phyloP scores from a whole-genome alignment of 2,329 filamentous ascomycete species.

The Phyllosticta citribraziliensis region DNA sequence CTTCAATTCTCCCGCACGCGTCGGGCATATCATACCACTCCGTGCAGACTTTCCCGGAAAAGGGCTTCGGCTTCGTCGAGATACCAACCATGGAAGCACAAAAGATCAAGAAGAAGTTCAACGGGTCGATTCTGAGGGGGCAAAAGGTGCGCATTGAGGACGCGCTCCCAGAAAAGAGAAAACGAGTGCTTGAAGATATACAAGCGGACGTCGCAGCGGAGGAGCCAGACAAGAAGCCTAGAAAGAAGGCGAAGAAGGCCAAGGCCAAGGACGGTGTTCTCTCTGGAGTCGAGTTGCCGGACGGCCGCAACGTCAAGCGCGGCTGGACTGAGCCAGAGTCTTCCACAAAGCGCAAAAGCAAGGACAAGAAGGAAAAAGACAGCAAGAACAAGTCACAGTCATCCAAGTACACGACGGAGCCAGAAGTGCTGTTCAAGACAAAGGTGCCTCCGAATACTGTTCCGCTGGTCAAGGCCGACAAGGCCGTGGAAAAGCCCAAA shows the following conservation, averaged over 20 bases:
- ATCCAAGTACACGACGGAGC: conserved; percentile 70
- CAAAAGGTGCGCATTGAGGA: conserved; percentile 76
- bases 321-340: conserved; percentile 69
- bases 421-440: conserved; percentile 79
- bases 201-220: conserved; percentile 30
- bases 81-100: conserved; percentile 72
- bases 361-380: conserved; percentile 41
- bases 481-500: conserved; percentile 26
- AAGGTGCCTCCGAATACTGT: conserved; percentile 54
- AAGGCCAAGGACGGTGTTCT: conserved; percentile 43
- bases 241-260: conserved; percentile 37
- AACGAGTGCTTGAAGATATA: conserved; percentile 24
- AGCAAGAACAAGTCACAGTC: conserved; percentile 51
- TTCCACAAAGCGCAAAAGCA: conserved; percentile 34
- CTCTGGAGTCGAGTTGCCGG: conserved; percentile 61
- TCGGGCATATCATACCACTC: conserved; percentile 81
- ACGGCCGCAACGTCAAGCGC: conserved; percentile 71
- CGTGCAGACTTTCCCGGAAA: conserved; percentile 81
- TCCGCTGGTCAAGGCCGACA: conserved; percentile 21
- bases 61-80: conserved; percentile 81
- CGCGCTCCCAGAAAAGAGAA: conserved; percentile 56
- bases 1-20: conserved; percentile 54
- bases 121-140: conserved; percentile 77
- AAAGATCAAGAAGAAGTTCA: conserved; percentile 84
- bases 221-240: conserved; percentile 41